Conservation (phyloP, 2,329 filamentous ascomycete genomes). For the Beauveria varroae region DNA sequence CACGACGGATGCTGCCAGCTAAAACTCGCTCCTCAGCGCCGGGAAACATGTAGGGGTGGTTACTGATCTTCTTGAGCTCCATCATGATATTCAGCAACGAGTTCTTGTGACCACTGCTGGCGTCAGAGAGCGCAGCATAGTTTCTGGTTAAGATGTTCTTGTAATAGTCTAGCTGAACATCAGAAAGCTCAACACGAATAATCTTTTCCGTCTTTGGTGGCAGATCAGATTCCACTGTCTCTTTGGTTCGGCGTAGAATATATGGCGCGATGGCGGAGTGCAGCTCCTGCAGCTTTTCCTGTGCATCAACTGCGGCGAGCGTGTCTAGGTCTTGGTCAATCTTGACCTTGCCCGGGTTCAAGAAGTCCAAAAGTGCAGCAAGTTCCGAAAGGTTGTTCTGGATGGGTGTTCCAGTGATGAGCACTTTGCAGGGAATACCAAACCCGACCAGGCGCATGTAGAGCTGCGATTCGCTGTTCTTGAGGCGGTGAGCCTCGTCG, state of each 20-base stretch:
- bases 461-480: constrained; percentile 91
- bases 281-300: constrained; percentile 77
- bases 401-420: constrained; percentile 95
- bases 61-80: constrained; percentile 98
- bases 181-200: constrained; percentile 91
- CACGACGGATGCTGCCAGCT: constrained; percentile 69
- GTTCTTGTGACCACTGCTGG: constrained; percentile 83
- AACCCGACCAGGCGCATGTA: constrained; percentile 82
- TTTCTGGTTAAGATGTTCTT: constrained; percentile 98
- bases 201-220: constrained; percentile 98
- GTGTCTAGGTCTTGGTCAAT: constrained; percentile 88
- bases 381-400: constrained; percentile 95
- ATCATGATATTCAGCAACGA: constrained; percentile 98
- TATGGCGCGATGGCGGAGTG: constrained; percentile 85
- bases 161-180: constrained; percentile 96
- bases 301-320: constrained; percentile 70
- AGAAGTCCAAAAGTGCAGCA: constrained; percentile 86
- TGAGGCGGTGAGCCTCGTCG: constrained; percentile 92
- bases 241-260: constrained; percentile 92
- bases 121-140: constrained; percentile 88
- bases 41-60: constrained; percentile 96
- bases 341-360: constrained; percentile 88
- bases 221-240: constrained; percentile 93
- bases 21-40: constrained; percentile 87
- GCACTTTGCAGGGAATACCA: constrained; percentile 75